Base-by-base conservation (phyloP, 441 rosid species). In the Adansonia grandidieri region DNA sequence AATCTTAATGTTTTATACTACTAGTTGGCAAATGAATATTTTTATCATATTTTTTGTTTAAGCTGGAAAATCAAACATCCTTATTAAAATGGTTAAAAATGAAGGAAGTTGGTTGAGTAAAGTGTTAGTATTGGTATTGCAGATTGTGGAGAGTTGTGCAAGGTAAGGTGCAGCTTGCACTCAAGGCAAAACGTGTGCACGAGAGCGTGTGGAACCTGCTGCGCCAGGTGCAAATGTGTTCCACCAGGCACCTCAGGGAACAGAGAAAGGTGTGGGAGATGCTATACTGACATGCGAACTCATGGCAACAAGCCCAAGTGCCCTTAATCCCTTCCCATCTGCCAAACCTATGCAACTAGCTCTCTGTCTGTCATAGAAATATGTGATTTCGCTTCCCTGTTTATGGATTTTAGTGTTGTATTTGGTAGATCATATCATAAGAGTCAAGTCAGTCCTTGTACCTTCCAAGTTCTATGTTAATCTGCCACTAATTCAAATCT, bases 271-370 rank as follows among this genome's bases (percentile, higher is more conserved):
- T 89, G 92, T 51, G 92, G 92, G n/a, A 81, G 75, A 60, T 89
- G 92, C 80, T 89, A 89, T 66, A 86, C 89, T 42, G 90, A 86
- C 28, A 87, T 89, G 92, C 86, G 80, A n/a, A 86, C 90, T 54
- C 92, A 89, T 47, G 81, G 82, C 24, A 87, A 87, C 81, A 85
- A 19, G 77, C 80, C 85, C 79, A 86, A 89, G 79, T 87, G 92
- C 81, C 90, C 89, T 79, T 84, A 58, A 58, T 58, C 42, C 22
- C 9, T n/a, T 68, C 53, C 53, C 15, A 14, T n/a, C 45, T 50
- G 20, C 13, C 28, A 24, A 22, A 51, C 13, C 9, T 6, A 40
- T 6, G 9, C 8, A 56, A 20, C 17, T 9, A 15, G 2, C 8
- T n/a, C 60, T 0, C 20, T 17, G 10, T 7, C 28, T 57, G 4